Evolutionary conservation across 2,329 filamentous ascomycete species (phyloP).

Genomic region (Epichloe gansuensis): DNA sequence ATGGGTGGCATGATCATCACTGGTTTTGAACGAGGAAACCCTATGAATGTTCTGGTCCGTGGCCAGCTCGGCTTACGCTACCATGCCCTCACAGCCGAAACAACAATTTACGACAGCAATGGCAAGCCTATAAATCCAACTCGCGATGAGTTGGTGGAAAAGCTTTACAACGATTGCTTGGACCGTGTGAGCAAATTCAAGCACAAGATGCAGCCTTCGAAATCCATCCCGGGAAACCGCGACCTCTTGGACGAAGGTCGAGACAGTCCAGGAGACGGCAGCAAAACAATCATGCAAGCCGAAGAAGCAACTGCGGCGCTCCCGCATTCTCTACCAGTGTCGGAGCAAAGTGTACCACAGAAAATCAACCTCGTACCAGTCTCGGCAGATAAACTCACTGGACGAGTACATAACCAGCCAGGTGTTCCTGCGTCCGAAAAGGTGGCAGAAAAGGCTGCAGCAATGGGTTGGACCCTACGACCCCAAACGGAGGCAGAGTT

Average conservation of each 20-base stretch:
- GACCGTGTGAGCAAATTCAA: conserved; percentile 87
- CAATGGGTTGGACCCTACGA: conserved; percentile 73
- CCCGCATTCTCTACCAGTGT: conserved; percentile 38
- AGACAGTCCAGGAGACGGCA: conserved; percentile 59
- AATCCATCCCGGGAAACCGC: conserved; percentile 69
- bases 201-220: conserved; percentile 56
- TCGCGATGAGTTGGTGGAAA: conserved; percentile 74
- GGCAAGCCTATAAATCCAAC: conserved; percentile 64
- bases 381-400: conserved; percentile 56
- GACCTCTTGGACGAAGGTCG: conserved; percentile 71
- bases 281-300: conserved; percentile 54
- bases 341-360: conserved; percentile 39
- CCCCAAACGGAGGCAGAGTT: conserved; percentile 47
- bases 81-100: conserved; percentile 64
- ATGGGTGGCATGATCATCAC: conserved; percentile 98
- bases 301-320: conserved; percentile 58
- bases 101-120: conserved; percentile 79
- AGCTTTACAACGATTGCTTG: conserved; percentile 86
- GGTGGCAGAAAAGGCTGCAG: conserved; percentile 62
- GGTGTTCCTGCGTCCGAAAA: conserved; percentile 56
- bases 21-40: conserved; percentile 90
- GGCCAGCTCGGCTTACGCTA: conserved; percentile 82
- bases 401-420: conserved; percentile 57
- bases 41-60: conserved; percentile 78
- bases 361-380: conserved; percentile 47